Conservation (phyloP, 148 eudicot genomes). For the Chenopodium formosanum region DNA sequence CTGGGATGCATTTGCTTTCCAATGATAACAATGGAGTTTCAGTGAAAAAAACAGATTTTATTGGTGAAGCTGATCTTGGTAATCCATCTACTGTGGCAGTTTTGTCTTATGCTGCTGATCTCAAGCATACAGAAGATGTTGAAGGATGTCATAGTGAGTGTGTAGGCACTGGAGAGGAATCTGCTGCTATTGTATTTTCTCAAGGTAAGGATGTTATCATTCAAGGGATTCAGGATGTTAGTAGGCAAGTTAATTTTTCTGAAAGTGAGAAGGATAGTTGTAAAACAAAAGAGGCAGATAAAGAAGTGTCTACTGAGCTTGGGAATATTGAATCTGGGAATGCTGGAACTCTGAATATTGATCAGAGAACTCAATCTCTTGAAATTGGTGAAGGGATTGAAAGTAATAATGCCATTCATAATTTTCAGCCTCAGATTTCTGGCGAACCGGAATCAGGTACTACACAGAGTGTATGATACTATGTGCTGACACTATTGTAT, state of each 20-base stretch:
- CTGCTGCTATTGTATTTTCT: constrained; percentile 1
- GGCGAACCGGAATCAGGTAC: constrained; percentile 37
- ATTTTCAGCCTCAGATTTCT: constrained; percentile 30
- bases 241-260: constrained; percentile 22
- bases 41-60: neutral
- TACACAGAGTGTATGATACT: constrained; percentile 8
- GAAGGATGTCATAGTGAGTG: constrained; percentile 23
- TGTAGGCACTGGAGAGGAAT: constrained; percentile 11
- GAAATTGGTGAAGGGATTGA: constrained; percentile 27
- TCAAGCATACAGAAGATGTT: constrained; percentile 16
- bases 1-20: constrained; percentile 28
- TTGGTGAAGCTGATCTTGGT: constrained; percentile 5
- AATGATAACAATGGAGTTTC: constrained; percentile 8
- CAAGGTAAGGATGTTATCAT: constrained; percentile 20
- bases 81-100: constrained; percentile 13
- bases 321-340: constrained; percentile 24
- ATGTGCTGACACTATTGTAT: neutral
- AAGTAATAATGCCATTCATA: constrained; percentile 23
- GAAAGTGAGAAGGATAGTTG: constrained; percentile 26
- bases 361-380: constrained; percentile 18
- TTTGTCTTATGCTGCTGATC: constrained; percentile 22
- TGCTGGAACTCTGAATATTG: constrained; percentile 24
- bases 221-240: constrained; percentile 20
- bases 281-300: constrained; percentile 25
- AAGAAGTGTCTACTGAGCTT: constrained; percentile 19